Evolutionary conservation across 2,329 filamentous ascomycete genomes (phyloP).

Genomic region (Dactylellina cionopaga): DNA sequence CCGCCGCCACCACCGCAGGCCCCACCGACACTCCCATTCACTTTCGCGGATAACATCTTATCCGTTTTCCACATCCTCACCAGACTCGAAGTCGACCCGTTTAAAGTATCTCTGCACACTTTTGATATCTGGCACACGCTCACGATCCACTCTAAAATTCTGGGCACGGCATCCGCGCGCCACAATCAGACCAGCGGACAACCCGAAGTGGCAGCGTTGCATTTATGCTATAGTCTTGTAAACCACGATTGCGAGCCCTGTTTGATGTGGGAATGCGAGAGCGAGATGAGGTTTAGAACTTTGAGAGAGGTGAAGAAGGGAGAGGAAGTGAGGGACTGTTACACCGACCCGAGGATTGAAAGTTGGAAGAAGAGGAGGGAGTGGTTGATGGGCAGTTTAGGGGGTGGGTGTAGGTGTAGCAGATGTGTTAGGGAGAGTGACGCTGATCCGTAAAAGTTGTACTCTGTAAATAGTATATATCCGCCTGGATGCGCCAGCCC

Average conservation of each 20-base stretch:
- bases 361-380: constrained; percentile 80
- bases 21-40: constrained; percentile 76
- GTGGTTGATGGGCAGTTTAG: constrained; percentile 87
- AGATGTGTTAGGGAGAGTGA: constrained; percentile 72
- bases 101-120: constrained; percentile 65
- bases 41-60: constrained; percentile 78
- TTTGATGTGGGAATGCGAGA: constrained; percentile 92
- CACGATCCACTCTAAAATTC: constrained; percentile 90
- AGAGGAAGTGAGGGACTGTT: constrained; percentile 91
- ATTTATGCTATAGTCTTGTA: constrained; percentile 80
- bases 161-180: constrained; percentile 88
- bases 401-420: constrained; percentile 86
- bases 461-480: background rate
- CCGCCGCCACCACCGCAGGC: constrained; percentile 66
- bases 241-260: constrained; percentile 98
- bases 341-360: constrained; percentile 83
- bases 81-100: constrained; percentile 85
- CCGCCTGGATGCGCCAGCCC: too few species aligned
- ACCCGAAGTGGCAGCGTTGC: constrained; percentile 90
- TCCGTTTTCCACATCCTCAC: constrained; percentile 80
- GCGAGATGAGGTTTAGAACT: constrained; percentile 76
- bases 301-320: constrained; percentile 71
- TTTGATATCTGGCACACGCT: constrained; percentile 88
- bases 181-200: constrained; percentile 79
- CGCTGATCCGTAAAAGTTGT: constrained; percentile 4